Evolutionary conservation across 768 basidiomycete genomes (phyloP), one percentile per base, ranked within the genome.

Genomic region (Mrakia frigida): DNA sequence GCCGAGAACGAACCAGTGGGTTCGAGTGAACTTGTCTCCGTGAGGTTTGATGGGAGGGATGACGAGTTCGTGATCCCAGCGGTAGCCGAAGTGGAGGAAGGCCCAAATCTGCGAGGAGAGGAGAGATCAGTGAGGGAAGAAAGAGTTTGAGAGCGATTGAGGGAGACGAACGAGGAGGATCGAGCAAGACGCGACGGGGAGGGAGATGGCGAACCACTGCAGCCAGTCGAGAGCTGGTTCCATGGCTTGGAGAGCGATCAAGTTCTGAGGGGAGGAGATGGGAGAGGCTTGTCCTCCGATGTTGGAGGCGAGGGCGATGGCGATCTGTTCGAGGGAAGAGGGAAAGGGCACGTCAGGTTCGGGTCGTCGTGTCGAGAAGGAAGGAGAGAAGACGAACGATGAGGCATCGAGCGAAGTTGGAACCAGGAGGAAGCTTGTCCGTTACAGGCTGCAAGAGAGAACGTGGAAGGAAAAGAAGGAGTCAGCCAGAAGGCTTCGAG

Each of bases 261-360:
- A 87, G 82, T 98, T 99, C 84, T 99, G 96, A 1, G 96, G 96
- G 0, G 95, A 98, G 3, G 96, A 98, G 76, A 98, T 98, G 2
- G 95, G 96, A 0, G 95, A 98, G 70, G 91, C 92, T 83, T 98
- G 95, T 0, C 97, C 97, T 18, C 97, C 97, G 77, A 98, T 94
- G 82, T 98, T 99, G 28, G 95, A 94, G 0, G 96, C 94, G n/a
- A 99, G 87, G 0, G 97, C 96, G 79, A 99, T 98, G 11, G 91
- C 95, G 73, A 99, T 88, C 94, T 97, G 78, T 2, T 2, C 18
- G 46, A 50, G 46, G 65, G 68, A 33, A 23, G 28, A 41, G 5
- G 39, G 41, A 35, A 59, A 41, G n/a, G n/a, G n/a, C 60, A 23
- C 37, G 67, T 25, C 28, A 25, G 35, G 43, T 41, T 74, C 43